These are phyloP conservation scores for Talaromyces islandicus DNA, from an alignment of 2,329 filamentous ascomycete species.

Conservation along the genomic window DNA sequence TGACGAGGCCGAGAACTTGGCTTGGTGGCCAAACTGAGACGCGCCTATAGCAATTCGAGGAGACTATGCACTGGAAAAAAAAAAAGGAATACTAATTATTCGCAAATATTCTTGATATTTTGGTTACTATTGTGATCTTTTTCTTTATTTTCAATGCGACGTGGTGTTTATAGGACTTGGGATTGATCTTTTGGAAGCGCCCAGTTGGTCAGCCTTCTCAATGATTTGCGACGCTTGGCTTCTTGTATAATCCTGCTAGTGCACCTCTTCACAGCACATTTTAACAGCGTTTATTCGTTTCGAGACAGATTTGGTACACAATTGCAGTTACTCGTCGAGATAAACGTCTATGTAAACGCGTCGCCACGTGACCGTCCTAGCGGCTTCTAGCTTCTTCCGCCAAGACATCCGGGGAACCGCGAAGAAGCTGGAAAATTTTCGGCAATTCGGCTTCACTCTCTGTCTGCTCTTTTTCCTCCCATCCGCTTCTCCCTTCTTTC, in stretches of 20 bases:
- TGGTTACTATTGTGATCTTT: background rate
- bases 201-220: background rate
- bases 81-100: background rate
- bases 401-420: slow-evolving; percentile 38
- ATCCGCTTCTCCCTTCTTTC: slow-evolving; percentile 21
- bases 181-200: background rate
- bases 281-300: background rate
- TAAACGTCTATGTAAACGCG: background rate
- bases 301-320: background rate
- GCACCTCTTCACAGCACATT: no score
- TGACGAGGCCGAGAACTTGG: background rate
- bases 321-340: background rate
- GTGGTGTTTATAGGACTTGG: background rate
- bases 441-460: slow-evolving; percentile 24
- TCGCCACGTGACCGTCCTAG: slow-evolving; percentile 27
- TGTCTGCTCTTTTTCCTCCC: slow-evolving; percentile 16
- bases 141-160: background rate
- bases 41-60: background rate
- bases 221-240: background rate
- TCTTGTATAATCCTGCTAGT: background rate
- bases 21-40: slow-evolving; percentile 9
- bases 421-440: slow-evolving; percentile 36
- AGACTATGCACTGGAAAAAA: background rate
- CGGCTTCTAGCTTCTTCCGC: slow-evolving; percentile 37
- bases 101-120: background rate